Evolutionary conservation across 768 basidiomycete genomes (phyloP), one percentile per base, ranked within the genome.

Genomic region (Tulasnella sp.): DNA sequence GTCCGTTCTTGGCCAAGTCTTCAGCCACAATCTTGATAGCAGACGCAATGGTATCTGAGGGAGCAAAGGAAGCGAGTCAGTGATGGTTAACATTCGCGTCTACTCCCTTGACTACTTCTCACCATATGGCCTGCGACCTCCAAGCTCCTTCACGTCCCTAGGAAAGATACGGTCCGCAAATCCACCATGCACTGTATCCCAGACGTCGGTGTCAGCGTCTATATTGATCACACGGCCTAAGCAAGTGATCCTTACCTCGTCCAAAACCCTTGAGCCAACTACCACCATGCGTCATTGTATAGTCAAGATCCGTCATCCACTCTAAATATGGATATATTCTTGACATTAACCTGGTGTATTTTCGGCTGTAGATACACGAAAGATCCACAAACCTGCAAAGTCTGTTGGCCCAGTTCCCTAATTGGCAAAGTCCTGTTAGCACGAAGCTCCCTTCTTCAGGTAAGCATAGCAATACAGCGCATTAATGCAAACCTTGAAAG

Each of bases 261-360:
- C 13, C 9, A 21, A 62, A 62, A 8, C 61, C 64, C 17, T 45
- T 58, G 17, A 64, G 29, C 45, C 53, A 63, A 21, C 27, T 29
- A 15, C 64, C 63, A 29, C 41, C 43, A 7, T 52, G 41, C 3
- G 61, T 52, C 19, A 51, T 26, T 3, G 19, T 47, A 45, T 64
- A 61, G 27, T 62, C 52, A 27, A 65, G 61, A 51, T 65, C 65
- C 3, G 55, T 23, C 17, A 65, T 24, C 65, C 65, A 65, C 34
- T 65, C 65, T 63, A 49, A 19, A 21, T 45, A 56, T 11, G 11
- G 24, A 23, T 11, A 23, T 15, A 23, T 23, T 17, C 48, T n/a
- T n/a, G 47, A 48, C 7, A n/a, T 7, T 5, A 48, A 21, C 47
- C 21, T 23, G 27, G 5, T 7, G 47, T 48, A 38, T 5, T 7